Percentiles rank a stretch among this genome's conserved stretches.
Evolutionary conservation across 495 filamentous ascomycete genomes (phyloP).

Genomic region (Penicillium turbatum): DNA sequence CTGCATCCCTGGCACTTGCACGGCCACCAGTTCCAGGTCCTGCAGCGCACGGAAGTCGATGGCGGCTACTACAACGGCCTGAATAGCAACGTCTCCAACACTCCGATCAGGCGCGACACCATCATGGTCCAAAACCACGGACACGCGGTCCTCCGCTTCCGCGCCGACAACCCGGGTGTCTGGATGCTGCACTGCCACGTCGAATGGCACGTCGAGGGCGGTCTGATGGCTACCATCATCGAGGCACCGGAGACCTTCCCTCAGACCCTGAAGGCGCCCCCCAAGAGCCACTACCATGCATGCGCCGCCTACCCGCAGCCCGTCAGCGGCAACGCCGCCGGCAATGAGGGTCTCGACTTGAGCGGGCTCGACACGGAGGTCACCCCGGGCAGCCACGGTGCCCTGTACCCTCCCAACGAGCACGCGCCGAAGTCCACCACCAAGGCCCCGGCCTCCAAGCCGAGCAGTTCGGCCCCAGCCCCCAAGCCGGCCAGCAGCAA

Average conservation of each 20-base stretch:
- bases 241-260: conserved; percentile 44
- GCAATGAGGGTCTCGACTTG: conserved; percentile 20
- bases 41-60: conserved; percentile 39
- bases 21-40: conserved; percentile 52
- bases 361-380: conserved; percentile 16
- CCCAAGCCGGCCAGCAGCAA: background rate
- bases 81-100: conserved; percentile 17
- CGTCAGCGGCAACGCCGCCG: conserved; percentile 22
- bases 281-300: conserved; percentile 20
- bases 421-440: background rate
- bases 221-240: conserved; percentile 66
- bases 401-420: conserved; percentile 11
- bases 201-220: conserved; percentile 74
- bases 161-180: conserved; percentile 69
- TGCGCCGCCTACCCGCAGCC: conserved; percentile 23
- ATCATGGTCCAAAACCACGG: conserved; percentile 52
- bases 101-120: conserved; percentile 49
- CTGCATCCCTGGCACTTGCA: conserved; percentile 66
- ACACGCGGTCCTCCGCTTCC: conserved; percentile 61
- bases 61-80: conserved; percentile 41
- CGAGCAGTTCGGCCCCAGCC: background rate
- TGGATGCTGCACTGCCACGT: conserved; percentile 82
- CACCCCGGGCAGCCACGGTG: conserved; percentile 11
- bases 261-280: conserved; percentile 13
- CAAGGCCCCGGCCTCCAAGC: background rate